These are phyloP conservation scores for Eucalyptus curtisii DNA, from an alignment of 345 rosid species.

Conservation along the genomic window DNA sequence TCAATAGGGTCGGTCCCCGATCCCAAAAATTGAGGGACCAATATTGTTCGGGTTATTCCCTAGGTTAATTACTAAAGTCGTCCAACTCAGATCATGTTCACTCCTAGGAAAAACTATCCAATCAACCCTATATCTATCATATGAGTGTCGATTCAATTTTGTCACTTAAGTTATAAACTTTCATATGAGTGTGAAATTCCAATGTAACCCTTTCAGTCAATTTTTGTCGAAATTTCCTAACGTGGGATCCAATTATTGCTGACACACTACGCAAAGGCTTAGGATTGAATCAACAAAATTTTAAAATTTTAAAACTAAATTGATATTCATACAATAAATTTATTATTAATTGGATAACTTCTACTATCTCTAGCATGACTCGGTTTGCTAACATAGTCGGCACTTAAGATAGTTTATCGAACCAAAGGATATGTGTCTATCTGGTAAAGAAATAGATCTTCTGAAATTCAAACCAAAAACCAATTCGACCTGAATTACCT, in stretches of 20 bases:
- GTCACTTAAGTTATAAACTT: no score
- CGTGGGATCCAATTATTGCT: not conserved
- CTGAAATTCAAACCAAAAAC: not conserved
- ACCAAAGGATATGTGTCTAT: not conserved
- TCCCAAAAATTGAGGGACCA: no score
- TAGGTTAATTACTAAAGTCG: no score
- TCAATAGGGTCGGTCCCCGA: fast-evolving
- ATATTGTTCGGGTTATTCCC: no score
- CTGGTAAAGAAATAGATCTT: not conserved
- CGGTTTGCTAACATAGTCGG: not conserved
- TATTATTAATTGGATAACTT: not conserved
- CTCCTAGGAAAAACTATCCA: no score
- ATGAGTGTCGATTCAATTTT: no score
- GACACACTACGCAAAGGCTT: not conserved
- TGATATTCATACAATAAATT: not conserved
- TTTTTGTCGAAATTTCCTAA: fast-evolving
- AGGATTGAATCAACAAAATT: not conserved
- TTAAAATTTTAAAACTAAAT: not conserved
- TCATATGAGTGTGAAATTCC: no score
- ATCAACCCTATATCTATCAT: no score
- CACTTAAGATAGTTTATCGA: not conserved
- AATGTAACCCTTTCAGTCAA: not conserved
- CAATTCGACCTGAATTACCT: not conserved
- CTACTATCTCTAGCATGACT: not conserved
- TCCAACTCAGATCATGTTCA: no score